Evolutionary conservation across 129 eudicot species (phyloP).

Genomic region (Saussurea involucrata): DNA sequence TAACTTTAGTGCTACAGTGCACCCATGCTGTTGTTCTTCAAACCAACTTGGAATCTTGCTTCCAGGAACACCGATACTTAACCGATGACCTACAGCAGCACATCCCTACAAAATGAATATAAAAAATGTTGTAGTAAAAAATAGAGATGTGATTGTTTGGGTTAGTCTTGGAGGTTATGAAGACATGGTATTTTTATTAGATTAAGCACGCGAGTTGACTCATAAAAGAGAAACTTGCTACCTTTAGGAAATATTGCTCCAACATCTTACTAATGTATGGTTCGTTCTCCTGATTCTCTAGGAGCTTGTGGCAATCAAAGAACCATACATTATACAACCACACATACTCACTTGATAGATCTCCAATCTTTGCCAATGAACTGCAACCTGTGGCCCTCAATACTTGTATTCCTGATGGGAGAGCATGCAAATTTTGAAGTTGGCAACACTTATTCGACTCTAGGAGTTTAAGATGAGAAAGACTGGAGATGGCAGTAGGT

Average conservation of each 20-base stretch:
- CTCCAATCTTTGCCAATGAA: neutral
- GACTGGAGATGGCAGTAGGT: neutral
- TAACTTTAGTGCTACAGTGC: neutral
- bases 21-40: neutral
- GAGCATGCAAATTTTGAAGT: neutral
- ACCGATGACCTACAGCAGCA: neutral
- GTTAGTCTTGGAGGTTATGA: neutral
- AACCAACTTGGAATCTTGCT: neutral
- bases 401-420: neutral
- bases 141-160: neutral
- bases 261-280: neutral
- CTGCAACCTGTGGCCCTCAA: neutral
- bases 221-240: neutral
- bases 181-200: neutral
- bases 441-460: neutral
- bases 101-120: neutral
- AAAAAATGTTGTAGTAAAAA: neutral
- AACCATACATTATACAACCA: neutral
- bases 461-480: neutral
- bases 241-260: neutral
- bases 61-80: neutral
- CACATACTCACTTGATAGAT: neutral
- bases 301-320: neutral
- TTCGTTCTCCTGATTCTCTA: neutral
- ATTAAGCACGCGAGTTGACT: neutral